Conservation (phyloP, 2,329 filamentous ascomycete species). For the Paracorniculantispora psalliotae region DNA sequence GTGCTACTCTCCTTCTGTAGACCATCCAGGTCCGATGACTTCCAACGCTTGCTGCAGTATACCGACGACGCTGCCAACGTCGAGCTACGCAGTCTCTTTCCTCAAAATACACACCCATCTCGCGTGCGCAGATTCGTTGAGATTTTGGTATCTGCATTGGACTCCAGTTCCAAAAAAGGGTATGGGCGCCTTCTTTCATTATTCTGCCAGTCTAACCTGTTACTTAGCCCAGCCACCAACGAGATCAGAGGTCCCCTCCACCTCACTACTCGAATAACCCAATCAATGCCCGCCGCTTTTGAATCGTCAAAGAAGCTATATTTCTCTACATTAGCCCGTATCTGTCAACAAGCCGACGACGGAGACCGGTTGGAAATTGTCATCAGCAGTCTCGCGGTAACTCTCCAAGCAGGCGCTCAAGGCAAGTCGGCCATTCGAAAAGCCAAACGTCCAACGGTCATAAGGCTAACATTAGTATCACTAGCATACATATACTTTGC, state of each 20-base stretch:
- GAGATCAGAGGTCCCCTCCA: background rate
- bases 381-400: background rate
- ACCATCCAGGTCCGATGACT: slow-evolving; percentile 39
- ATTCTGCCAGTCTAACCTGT: background rate
- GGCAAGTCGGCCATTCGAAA: background rate
- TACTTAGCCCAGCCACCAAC: background rate
- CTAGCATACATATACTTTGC: slow-evolving; percentile 33
- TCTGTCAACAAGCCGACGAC: background rate
- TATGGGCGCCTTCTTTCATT: background rate
- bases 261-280: background rate
- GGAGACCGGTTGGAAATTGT: background rate
- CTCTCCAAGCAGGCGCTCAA: background rate
- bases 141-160: slow-evolving; percentile 33
- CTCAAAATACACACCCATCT: slow-evolving; percentile 23
- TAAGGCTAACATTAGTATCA: background rate
- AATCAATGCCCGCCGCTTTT: background rate
- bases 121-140: slow-evolving; percentile 32
- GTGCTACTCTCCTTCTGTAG: slow-evolving; percentile 49
- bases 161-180: background rate
- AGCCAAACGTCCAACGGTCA: background rate
- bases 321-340: background rate
- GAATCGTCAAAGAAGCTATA: background rate
- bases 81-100: slow-evolving; percentile 32
- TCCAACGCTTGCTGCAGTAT: slow-evolving; percentile 42
- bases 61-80: slow-evolving; percentile 36